Base-by-base conservation (phyloP, 176 grass and related monocot species). In the Cymbopogon citratus region DNA sequence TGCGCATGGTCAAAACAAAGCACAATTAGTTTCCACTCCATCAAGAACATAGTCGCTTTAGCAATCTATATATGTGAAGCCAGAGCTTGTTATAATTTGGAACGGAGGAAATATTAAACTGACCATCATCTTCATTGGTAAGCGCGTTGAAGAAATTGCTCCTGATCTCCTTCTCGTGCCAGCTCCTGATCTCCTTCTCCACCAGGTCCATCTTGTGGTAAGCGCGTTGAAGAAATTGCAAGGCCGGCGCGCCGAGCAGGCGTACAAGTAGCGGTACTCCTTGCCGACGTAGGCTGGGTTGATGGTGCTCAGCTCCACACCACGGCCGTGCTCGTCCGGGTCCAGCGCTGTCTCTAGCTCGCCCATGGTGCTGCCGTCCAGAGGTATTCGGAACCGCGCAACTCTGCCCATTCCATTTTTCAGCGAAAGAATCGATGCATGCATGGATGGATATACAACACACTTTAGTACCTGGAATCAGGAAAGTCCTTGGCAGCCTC, bases 211-310 rank as follows among this genome's bases (percentile, higher is more conserved):
- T 85, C 90, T 98, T 98, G 31, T 98, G 31, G 90, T 86, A 56
- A 98, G 75, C 6, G 90, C 86, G 87, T 98, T 98, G 71, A 87
- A 92, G 81, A 94, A 98, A 75, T 94, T 98, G 88, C 95, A 98
- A 12, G 95, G 95, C 71, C 95, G 82, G 52, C 31, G 84, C 60
- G 92, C 92, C 39, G 90, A 82, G 36, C 95, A 98, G 62, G 81
- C 95, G 57, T 98, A 94, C 40, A 87, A 79, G 80, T 98, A 98
- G 7, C 92, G 81, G 74, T 98, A 98, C 84, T 85, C 71, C 80
- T 87, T 94, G 81, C 95, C 92, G 12, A 89, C 57, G 78, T 79
- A 78, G 6, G 74, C 81, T 0, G 88, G 95, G 86, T 98, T 98
- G 79, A 98, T 94, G 82, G 88, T 94, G 78, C 92, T 94, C 95